Evolutionary conservation across 2,329 filamentous ascomycete genomes (phyloP), one percentile per base, ranked within the genome.

Genomic region (Fusarium abutilonis): DNA sequence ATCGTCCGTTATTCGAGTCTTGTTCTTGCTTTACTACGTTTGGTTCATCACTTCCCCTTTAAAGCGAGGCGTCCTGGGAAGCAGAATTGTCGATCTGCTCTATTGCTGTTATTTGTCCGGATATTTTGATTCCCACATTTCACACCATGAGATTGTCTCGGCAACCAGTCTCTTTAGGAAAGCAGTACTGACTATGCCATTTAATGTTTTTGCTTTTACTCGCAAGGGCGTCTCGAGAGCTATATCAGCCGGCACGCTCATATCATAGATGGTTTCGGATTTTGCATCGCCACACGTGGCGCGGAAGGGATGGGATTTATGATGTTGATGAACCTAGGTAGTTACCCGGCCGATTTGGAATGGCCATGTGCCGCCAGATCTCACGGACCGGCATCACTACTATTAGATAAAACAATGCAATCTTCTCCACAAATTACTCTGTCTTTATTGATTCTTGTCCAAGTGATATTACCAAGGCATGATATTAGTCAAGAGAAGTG

Each of bases 61-160:
- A 60, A 47, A 70, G 68, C 68, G 66, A 67, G 68, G 68, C 68
- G 67, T 70, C 47, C 38, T 64, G 67, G 68, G 57, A 60, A 62
- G 60, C 56, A 66, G 39, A 39, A 39, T 58, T 47, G 46, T 42
- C 32, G 36, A 38, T 60, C 54, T 70, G 57, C 61, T 47, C 45
- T 43, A 51, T 51, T 54, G 52, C 48, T 38, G 34, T 51, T 50
- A 52, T 55, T 40, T 38, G 45, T 45, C 15, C 21, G 26, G 32
- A 35, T 49, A 19, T 42, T 52, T 41, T 28, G 36, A 28, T 42
- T 31, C 42, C 38, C 54, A 21, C 13, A 23, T 36, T 34, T 52
- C 15, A 23, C 35, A 32, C 41, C 31, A 19, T 35, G 45, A 47
- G 36, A 39, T 28, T 35, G 23, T 41, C 19, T 39, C 31, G 21